Evolutionary conservation across 169 alveolate species (phyloP).

Genomic region (Cryptosporidium ryanae): DNA sequence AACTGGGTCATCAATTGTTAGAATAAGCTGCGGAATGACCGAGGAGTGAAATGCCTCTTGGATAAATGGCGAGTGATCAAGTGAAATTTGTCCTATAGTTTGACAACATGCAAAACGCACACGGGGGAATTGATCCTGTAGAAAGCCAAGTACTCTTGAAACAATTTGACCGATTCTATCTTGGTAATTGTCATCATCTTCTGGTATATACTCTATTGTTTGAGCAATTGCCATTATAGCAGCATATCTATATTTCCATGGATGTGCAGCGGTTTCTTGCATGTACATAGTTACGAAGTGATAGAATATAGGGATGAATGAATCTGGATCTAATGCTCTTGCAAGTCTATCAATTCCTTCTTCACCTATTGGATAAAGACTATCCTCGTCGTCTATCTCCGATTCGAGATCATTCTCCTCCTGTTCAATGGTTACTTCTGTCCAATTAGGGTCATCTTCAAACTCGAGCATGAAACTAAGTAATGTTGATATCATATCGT

Average conservation of each 20-base stretch:
- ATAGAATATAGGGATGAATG: constrained; percentile 83
- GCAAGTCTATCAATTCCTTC: constrained; percentile 88
- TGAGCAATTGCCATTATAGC: constrained; percentile 90
- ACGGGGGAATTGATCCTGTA: constrained; percentile 87
- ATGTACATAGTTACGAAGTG: constrained; percentile 80
- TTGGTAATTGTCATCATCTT: constrained; percentile 83
- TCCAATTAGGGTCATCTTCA: constrained; percentile 81
- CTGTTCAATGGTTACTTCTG: constrained; percentile 80
- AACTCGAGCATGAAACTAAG: constrained; percentile 84
- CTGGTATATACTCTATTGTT: constrained; percentile 86
- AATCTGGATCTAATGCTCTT: constrained; percentile 85
- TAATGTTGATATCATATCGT: constrained; percentile 66
- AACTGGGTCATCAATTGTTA: constrained; percentile 86
- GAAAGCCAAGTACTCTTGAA: constrained; percentile 83
- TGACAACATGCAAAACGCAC: constrained; percentile 93
- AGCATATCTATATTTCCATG: constrained; percentile 88
- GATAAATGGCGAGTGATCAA: constrained; percentile 91
- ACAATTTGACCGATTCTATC: constrained; percentile 85
- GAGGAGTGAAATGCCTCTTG: constrained; percentile 80
- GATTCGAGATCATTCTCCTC: constrained; percentile 86
- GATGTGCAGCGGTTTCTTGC: constrained; percentile 82
- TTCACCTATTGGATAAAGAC: constrained; percentile 87
- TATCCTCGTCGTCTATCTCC: constrained; percentile 84
- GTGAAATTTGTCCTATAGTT: constrained; percentile 91
- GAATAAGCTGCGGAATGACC: constrained; percentile 85